Base-by-base conservation (phyloP, 108 stramenopile species). In the Phaeodactylum tricornutum region DNA sequence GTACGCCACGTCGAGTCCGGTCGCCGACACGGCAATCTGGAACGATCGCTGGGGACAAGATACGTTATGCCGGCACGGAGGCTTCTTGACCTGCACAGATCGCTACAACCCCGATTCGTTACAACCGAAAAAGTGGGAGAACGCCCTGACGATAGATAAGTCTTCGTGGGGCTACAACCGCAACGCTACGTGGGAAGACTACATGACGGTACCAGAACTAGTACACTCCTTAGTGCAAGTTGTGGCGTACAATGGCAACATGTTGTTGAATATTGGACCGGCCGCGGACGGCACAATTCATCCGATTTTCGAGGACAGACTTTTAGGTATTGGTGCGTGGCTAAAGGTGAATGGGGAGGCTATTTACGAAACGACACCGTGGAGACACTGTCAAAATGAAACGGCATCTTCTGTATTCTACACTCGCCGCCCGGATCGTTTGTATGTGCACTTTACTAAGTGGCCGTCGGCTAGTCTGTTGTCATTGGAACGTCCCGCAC, bases 1-100 rank as follows among this genome's bases (percentile, higher is more conserved):
- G 71, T 34, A 47, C 24, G 55, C 66, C 12, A 72, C 65, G 6
- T 50, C 66, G 21, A 50, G 47, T 16, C 51, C 41, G 27, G 64
- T 71, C 6, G 43, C 33, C n/a, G 57, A 66, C 21, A 72, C 61
- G 4, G 61, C 33, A 4, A 54, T 72, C 11, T 66, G 66, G 66
- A 66, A 67, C 21, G 66, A 67, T 53, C 71, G 71, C n/a, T 72
- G 65, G 65, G 71, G 71, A 1, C 50, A 40, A 25, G 64, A 57
- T 51, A 39, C 56, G 25, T 14, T 14, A 4, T 72, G 71, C 34
- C 34, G 53, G 1, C 66, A 72, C 39, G 71, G 71, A 17, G 29
- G 39, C n/a, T 72, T 51, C 50, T 48, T 55, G 43, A 67, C 61
- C 16, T 28, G 46, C 26, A 47, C 47, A 5, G 62, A 72, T 47